Conservation (phyloP, 1,284 basidiomycete species). For the Ustilago shanxiensis region DNA sequence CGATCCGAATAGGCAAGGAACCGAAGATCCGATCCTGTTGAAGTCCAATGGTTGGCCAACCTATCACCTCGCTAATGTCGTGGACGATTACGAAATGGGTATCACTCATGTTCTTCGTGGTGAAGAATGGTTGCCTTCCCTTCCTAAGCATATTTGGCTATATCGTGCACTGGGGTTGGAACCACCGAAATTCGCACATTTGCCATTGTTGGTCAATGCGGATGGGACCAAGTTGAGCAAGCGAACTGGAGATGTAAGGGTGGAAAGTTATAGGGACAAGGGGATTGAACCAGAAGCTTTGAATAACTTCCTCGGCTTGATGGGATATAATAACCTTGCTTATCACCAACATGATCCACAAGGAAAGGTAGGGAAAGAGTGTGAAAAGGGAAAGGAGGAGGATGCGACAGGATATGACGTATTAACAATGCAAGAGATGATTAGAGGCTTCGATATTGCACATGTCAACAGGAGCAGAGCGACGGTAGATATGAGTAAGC, state of each 20-base stretch:
- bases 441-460: constrained; percentile 50
- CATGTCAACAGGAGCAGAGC: constrained; percentile 64
- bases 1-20: constrained; percentile 64
- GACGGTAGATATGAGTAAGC: constrained; percentile 57
- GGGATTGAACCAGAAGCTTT: constrained; percentile 93
- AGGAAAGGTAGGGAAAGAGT: neutral
- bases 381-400: constrained; percentile 8
- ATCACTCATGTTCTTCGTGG: constrained; percentile 95
- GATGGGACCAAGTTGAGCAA: constrained; percentile 97
- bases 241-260: constrained; percentile 87
- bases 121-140: constrained; percentile 97
- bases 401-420: constrained; percentile 48
- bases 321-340: constrained; percentile 80
- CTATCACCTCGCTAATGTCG: constrained; percentile 94
- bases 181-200: constrained; percentile 87
- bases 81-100: constrained; percentile 95
- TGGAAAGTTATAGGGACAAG: constrained; percentile 83
- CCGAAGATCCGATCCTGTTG: constrained; percentile 89
- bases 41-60: constrained; percentile 95
- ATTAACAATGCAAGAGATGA: constrained; percentile 57
- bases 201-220: constrained; percentile 88
- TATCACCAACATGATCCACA: constrained; percentile 13
- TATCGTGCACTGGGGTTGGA: constrained; percentile 82
- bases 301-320: constrained; percentile 90
- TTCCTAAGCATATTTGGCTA: constrained; percentile 91